phyloP scores from a whole-genome alignment of 805 yeast species.

The Maudiozyma bulderi region DNA sequence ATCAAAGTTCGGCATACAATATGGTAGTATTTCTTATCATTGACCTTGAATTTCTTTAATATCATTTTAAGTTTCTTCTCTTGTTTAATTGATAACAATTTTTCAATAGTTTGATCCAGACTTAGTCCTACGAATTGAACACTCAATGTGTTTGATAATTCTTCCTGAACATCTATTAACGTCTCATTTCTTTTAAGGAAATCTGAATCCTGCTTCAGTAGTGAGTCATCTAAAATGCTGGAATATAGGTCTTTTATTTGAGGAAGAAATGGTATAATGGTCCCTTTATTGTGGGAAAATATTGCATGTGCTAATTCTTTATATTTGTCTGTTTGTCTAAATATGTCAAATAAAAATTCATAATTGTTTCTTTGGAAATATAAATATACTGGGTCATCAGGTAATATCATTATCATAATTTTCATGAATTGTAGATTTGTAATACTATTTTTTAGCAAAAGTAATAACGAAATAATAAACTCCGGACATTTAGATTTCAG shows the following conservation, averaged over 20 bases:
- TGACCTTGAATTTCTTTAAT: conserved; percentile 44
- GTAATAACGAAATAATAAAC: conserved; percentile 38
- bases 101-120: conserved; percentile 38
- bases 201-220: conserved; percentile 13
- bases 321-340: conserved; percentile 54
- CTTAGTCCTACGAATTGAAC: conserved; percentile 35
- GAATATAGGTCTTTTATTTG: conserved; percentile 27
- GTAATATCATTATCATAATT: conserved; percentile 39
- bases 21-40: conserved; percentile 49
- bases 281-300: conserved; percentile 24
- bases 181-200: conserved; percentile 36
- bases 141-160: conserved; percentile 34
- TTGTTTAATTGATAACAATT: conserved; percentile 42
- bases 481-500: conserved; percentile 53
- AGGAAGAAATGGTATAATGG: conserved; percentile 26
- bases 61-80: conserved; percentile 38
- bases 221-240: conserved; percentile 6
- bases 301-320: conserved; percentile 38
- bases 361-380: conserved; percentile 29
- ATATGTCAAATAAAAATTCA: conserved; percentile 42
- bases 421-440: conserved; percentile 62
- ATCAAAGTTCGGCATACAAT: conserved; percentile 42
- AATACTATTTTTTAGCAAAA: conserved; percentile 42
- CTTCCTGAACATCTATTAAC: conserved; percentile 36
- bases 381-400: conserved; percentile 23